Conservation (phyloP, 305 asterid genomes). For the Fraxinus sp. region DNA sequence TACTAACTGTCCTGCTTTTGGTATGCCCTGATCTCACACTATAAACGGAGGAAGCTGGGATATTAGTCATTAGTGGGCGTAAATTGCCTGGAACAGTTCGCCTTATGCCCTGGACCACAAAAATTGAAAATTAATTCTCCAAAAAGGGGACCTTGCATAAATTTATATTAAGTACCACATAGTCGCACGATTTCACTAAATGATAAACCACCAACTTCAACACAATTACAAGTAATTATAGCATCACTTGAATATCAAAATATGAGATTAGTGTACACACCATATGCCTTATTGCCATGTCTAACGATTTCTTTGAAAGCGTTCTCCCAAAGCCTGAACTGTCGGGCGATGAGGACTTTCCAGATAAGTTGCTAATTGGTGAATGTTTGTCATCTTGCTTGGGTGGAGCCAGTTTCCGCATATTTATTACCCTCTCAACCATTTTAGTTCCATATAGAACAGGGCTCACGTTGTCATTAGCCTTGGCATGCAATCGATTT, state of each 20-base stretch:
- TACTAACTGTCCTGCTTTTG: slow-evolving; percentile 59
- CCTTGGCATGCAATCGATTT: slow-evolving; percentile 84
- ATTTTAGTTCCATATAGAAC: slow-evolving; percentile 75
- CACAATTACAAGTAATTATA: neutral
- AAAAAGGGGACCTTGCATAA: neutral
- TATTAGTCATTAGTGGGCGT: slow-evolving; percentile 78
- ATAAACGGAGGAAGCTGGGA: slow-evolving; percentile 90
- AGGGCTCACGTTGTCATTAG: slow-evolving; percentile 93
- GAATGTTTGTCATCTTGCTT: slow-evolving; percentile 84
- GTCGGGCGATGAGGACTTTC: slow-evolving; percentile 91
- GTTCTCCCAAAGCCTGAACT: slow-evolving; percentile 92
- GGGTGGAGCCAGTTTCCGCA: slow-evolving; percentile 94
- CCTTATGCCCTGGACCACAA: slow-evolving; percentile 69
- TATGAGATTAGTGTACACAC: slow-evolving; percentile 42
- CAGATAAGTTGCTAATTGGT: slow-evolving; percentile 79
- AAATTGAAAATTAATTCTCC: neutral
- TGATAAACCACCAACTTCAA: neutral
- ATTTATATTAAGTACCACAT: neutral
- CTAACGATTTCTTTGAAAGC: slow-evolving; percentile 90
- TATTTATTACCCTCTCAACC: slow-evolving; percentile 95
- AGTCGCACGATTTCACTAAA: neutral
- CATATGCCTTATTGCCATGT: slow-evolving; percentile 99
- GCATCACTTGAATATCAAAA: slow-evolving; percentile 10
- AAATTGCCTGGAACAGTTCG: slow-evolving; percentile 78
- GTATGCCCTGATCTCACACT: slow-evolving; percentile 85